Evolutionary conservation across 2,329 filamentous ascomycete genomes (phyloP), one percentile per base, ranked within the genome.

Genomic region (Epichloe bromicola): DNA sequence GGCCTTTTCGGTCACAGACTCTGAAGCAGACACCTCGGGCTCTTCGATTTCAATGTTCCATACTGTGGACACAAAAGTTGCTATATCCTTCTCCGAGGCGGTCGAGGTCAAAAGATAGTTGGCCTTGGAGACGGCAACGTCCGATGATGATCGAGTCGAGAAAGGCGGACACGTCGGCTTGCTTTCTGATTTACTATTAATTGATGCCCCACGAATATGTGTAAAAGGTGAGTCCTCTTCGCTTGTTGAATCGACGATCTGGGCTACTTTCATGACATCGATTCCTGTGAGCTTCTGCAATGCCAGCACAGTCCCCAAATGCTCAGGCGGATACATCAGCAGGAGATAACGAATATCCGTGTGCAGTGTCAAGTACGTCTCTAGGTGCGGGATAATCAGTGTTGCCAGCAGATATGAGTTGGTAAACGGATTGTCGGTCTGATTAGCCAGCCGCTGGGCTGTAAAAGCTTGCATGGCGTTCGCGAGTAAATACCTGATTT

Each of bases 401-500:
- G 75, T 74, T 2, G 80, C 79, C 2, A 83, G 70, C 15, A 78
- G 65, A 20, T 72, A 67, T 1, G 76, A 70, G 56, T 78, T 74
- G 15, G 70, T 68, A 53, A 80, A 76, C 0, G 76, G 78, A 55
- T 78, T 78, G 51, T 74, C 72, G 34, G 70, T 70, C 53, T 78
- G 75, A 50, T 72, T 71, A 3, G 71, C 60, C 7, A 76, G 62
- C 1, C 71, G 71, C 52, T 77, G 76, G 1, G 73, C 67, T 5
- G 73, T 76, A 55, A 75, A 77, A 1, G 72, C 68, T 60, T 82
- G 79, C 73, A 83, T 79, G 4, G 76, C 76, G 55, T 74, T 80
- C 56, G 74, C 74, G 50, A 82, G 74, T 47, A 84, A 69, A 56
- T 79, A 82, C 55, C 79, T 82, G 40, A 4, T 2, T 7, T 15